Conservation (phyloP, 805 yeast species). For the Wickerhamomyces subpelliculosus region DNA sequence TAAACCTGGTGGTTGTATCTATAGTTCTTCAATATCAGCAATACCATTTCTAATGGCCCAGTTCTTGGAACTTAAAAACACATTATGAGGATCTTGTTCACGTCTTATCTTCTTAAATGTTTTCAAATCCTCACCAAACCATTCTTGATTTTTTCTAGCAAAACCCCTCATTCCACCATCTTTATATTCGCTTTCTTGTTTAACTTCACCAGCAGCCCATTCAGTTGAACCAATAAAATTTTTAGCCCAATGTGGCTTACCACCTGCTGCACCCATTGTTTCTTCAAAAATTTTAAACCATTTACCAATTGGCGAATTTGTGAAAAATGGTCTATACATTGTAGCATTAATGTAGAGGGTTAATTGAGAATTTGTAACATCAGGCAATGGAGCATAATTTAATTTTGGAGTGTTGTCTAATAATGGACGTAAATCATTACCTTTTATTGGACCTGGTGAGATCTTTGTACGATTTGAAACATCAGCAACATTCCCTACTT, state of each 20-base stretch:
- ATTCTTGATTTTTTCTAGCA: slow-evolving; percentile 55
- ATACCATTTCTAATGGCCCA: slow-evolving; percentile 86
- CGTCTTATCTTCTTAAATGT: slow-evolving; percentile 57
- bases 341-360: slow-evolving; percentile 90
- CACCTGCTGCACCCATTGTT: slow-evolving; percentile 69
- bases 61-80: slow-evolving; percentile 66
- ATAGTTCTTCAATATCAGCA: slow-evolving; percentile 9
- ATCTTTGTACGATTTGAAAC: slow-evolving; percentile 41
- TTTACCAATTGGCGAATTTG: slow-evolving; percentile 61
- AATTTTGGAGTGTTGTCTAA: slow-evolving; percentile 74
- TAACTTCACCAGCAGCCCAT: slow-evolving; percentile 22
- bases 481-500: slow-evolving; percentile 34
- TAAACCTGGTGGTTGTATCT: too few species aligned
- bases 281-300: slow-evolving; percentile 87
- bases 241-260: slow-evolving; percentile 99
- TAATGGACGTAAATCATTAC: slow-evolving; percentile 75
- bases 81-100: slow-evolving; percentile 72
- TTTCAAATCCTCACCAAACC: slow-evolving; percentile 72
- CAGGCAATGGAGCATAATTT: slow-evolving; percentile 41
- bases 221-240: slow-evolving; percentile 65
- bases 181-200: slow-evolving; percentile 32
- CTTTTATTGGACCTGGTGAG: slow-evolving; percentile 75
- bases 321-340: slow-evolving; percentile 88
- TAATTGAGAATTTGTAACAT: slow-evolving; percentile 61
- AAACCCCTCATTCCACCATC: slow-evolving; percentile 80